phyloP scores from a whole-genome alignment of 768 basidiomycete species.

The Daedaleopsis nitida region DNA sequence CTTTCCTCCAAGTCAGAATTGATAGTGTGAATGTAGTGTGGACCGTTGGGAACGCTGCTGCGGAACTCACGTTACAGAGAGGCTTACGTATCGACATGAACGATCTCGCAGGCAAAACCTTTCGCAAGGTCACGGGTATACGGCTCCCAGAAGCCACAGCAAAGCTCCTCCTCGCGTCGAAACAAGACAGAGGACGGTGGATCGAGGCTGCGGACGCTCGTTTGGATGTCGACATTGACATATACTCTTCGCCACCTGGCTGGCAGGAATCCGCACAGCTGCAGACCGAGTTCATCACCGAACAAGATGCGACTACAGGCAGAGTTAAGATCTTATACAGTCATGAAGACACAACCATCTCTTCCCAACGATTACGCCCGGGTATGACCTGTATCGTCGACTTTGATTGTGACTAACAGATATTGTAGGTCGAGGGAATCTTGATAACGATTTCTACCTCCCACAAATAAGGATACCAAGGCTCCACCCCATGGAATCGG shows the following conservation, averaged over 20 bases:
- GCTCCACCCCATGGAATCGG: not conserved
- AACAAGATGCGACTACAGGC: slow-evolving; percentile 71
- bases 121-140: slow-evolving; percentile 65
- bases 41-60: slow-evolving; percentile 51
- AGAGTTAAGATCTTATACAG: slow-evolving; percentile 59
- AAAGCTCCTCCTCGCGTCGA: slow-evolving; percentile 51
- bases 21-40: slow-evolving; percentile 57
- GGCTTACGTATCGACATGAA: slow-evolving; percentile 74
- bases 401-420: slow-evolving; percentile 2
- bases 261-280: slow-evolving; percentile 50
- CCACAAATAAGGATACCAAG: slow-evolving; percentile 32
- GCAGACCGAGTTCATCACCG: slow-evolving; percentile 68
- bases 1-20: slow-evolving; percentile 74
- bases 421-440: slow-evolving; percentile 30
- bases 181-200: slow-evolving; percentile 52
- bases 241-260: slow-evolving; percentile 64
- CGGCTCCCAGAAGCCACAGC: slow-evolving; percentile 52
- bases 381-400: slow-evolving; percentile 20
- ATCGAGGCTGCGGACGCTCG: slow-evolving; percentile 59
- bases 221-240: slow-evolving; percentile 63
- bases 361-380: slow-evolving; percentile 23
- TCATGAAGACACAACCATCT: slow-evolving; percentile 16
- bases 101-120: slow-evolving; percentile 68
- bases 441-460: slow-evolving; percentile 55
- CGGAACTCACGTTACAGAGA: slow-evolving; percentile 53